A percentile compares a stretch with the other conserved stretches of the same genome.
These are phyloP conservation scores for Aphanocladium album DNA, from an alignment of 2,329 filamentous ascomycete genomes.

Conservation along the genomic window DNA sequence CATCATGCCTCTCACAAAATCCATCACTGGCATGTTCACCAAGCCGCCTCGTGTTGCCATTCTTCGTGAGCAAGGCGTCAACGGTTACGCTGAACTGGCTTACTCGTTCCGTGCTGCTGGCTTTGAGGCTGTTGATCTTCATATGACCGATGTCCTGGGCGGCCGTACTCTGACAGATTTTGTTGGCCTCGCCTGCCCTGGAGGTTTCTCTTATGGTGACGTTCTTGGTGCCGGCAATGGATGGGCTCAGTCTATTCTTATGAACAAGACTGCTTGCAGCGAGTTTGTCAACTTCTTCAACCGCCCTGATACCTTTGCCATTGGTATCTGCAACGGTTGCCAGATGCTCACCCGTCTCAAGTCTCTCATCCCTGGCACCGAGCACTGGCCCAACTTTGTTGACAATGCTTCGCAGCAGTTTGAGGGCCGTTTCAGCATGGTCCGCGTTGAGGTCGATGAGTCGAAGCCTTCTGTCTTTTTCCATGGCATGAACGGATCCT, in stretches of 20 bases:
- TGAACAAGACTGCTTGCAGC: conserved; percentile 69
- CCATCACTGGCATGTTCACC: conserved; percentile 47
- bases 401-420: conserved; percentile 84
- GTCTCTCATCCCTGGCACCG: conserved; percentile 78
- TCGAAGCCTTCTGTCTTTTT: conserved; percentile 71
- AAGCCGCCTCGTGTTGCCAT: conserved; percentile 76
- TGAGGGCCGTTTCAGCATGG: conserved; percentile 84
- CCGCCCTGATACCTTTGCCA: conserved; percentile 80
- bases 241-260: conserved; percentile 89
- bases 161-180: conserved; percentile 78
- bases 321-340: conserved; percentile 96
- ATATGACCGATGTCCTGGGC: conserved; percentile 89
- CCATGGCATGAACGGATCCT: conserved; percentile 77
- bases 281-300: conserved; percentile 85
- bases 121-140: conserved; percentile 87
- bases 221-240: conserved; percentile 85
- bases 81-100: conserved; percentile 95
- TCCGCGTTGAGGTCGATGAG: conserved; percentile 60
- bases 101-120: conserved; percentile 90
- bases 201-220: conserved; percentile 93
- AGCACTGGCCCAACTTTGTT: conserved; percentile 80
- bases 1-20: conserved; percentile 56
- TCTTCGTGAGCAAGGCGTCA: conserved; percentile 90
- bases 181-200: conserved; percentile 86
- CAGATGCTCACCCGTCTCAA: conserved; percentile 82